Conservation (phyloP, 2,329 filamentous ascomycete species). For the Alternaria sp. region DNA sequence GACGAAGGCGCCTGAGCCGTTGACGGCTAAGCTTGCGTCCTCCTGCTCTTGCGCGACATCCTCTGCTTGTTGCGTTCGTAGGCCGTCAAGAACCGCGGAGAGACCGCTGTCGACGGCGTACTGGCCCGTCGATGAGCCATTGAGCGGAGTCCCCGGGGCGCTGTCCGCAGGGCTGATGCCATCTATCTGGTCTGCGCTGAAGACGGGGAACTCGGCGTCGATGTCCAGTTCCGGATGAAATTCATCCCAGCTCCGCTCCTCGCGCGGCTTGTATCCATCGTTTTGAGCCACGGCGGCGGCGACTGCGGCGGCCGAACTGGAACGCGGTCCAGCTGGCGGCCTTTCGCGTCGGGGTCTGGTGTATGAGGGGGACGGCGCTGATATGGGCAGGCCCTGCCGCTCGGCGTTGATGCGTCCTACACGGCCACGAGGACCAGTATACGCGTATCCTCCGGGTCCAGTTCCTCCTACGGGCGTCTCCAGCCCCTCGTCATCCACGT, state of each 20-base stretch:
- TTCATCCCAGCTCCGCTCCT: conserved; percentile 97
- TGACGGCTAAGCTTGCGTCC: conserved; percentile 8
- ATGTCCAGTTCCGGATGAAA: conserved; percentile 96
- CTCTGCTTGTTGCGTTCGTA: conserved; percentile 40
- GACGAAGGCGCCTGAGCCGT: conserved; percentile 29
- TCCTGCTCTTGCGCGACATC: conserved; percentile 31
- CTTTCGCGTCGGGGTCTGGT: conserved; percentile 47
- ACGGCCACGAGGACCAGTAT: conserved; percentile 61
- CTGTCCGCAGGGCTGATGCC: conserved; percentile 61
- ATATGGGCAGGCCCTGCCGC: conserved; percentile 47
- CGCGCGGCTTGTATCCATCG: conserved; percentile 95
- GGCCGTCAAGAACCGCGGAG: conserved; percentile 43
- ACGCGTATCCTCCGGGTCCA: conserved; percentile 57
- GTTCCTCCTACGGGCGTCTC: conserved; percentile 63
- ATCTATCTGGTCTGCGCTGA: conserved; percentile 84
- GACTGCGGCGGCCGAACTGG: conserved; percentile 85
- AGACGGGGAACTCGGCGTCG: conserved; percentile 77
- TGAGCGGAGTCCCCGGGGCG: conserved; percentile 55
- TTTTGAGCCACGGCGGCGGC: conserved; percentile 87
- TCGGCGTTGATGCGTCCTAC: conserved; percentile 59
- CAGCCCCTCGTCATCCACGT: conserved; percentile 73
- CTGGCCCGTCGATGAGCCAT: conserved; percentile 34
- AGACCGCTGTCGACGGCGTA: conserved; percentile 44
- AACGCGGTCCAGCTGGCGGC: conserved; percentile 66
- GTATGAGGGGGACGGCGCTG: conserved; percentile 56